Base-by-base conservation (phyloP, 371 early-diverging fungal genomes). In the Apophysomyces trapeziformis region DNA sequence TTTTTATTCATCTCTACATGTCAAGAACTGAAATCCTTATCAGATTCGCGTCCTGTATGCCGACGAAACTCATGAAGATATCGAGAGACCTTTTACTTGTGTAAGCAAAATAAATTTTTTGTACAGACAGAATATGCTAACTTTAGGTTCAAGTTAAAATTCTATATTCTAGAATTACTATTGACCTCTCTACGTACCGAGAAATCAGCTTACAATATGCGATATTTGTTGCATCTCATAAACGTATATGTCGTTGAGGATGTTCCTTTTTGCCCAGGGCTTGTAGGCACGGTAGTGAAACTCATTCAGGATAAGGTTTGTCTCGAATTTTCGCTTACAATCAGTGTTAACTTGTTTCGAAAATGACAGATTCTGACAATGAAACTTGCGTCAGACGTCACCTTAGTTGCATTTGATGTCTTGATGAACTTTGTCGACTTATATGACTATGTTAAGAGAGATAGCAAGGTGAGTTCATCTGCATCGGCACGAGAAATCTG, bases 201-300 rank as follows among this genome's bases (percentile, higher is more conserved):
- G 63, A 82, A 83, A 0, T 85, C 84, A 0, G 83, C 91, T 1
- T 81, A 82, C 65, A 94, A 94, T 66, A 75, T 87, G 70, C 81
- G 90, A 47, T 88, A 87, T 57, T 64, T 90, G 14, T 75, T 93
- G 6, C 89, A 91, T 69, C 68, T 93, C 8, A 85, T 92, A 56
- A 82, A 87, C 47, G 89, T 88, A n/a, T 93, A 90, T 69, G 89
- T 88, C 0, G 80, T 86, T 39, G 92, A 94, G 65, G 93, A 94
- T 74, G 90, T 88, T 6, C 83, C 87, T 0, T 90, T 89, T 56
- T 90, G 91, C 61, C 91, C 91, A 7, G 90, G 91, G 2, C 71
- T 91, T 14, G 89, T 89, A 18, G 87, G 87, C 12, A 83, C 89
- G 0, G 89, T 92, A 6, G 87, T 92, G 36, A 87, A 87, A 58